Conservation (phyloP, 768 basidiomycete species). For the Leucosporidium scottii region DNA sequence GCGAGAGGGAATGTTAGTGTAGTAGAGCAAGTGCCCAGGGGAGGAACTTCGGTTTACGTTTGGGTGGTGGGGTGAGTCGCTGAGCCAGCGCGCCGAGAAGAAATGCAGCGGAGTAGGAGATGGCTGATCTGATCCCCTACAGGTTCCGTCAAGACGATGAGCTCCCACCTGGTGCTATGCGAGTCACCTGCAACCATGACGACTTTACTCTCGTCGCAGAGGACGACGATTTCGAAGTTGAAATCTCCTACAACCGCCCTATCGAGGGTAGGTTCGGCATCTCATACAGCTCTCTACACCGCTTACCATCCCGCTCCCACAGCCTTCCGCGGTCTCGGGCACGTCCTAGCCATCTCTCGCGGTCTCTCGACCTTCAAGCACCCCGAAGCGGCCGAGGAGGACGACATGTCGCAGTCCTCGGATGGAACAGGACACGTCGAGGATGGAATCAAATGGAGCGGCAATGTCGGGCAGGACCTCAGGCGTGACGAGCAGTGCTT, state of each 20-base stretch:
- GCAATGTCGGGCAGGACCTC: conserved; percentile 18
- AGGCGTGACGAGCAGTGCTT: conserved; percentile 28
- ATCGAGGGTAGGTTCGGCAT: conserved; percentile 23
- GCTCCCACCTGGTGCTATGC: conserved; percentile 3
- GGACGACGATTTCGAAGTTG: conserved; percentile 8
- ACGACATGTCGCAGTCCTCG: not conserved
- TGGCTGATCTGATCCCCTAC: not conserved
- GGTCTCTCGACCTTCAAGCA: conserved; percentile 22
- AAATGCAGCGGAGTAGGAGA: no score
- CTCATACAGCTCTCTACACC: no score
- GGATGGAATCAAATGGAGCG: conserved; percentile 21
- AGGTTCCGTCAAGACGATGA: conserved; percentile 23
- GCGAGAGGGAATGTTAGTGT: conserved; percentile 22
- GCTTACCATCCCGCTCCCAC: not conserved
- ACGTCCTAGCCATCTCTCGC: conserved; percentile 29
- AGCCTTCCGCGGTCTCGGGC: conserved; percentile 35
- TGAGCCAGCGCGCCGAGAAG: no score
- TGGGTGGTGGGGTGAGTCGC: conserved; percentile 26
- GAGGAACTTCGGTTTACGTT: not conserved
- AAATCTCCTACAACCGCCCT: conserved; percentile 21
- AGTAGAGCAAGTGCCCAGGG: not conserved
- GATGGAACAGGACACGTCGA: not conserved
- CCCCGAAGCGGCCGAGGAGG: conserved; percentile 2
- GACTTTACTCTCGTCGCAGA: conserved; percentile 17
- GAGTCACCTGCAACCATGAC: conserved; percentile 19